Base-by-base conservation (phyloP, 306 rosid species). In the Malus fusca region DNA sequence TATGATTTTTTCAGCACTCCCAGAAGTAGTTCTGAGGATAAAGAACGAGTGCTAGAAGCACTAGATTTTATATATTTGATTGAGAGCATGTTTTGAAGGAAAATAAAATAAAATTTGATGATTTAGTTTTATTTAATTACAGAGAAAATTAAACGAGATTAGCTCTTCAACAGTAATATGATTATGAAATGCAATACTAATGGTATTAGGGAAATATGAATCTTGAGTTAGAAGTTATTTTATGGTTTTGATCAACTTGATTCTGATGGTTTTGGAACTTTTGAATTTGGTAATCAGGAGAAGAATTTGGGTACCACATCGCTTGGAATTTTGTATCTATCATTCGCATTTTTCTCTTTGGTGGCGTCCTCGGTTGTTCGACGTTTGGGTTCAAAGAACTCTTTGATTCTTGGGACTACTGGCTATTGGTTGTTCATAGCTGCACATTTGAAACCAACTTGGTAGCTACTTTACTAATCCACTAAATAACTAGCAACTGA, bases 341-440 rank as follows among this genome's bases (percentile, higher is more conserved):
- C 97, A 7, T 95, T 95, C 83, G 88, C 92, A 3, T 76, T 88
- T 81, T 95, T 89, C 92, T 88, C 96, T 21, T 44, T 95, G 66
- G 72, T 95, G 63, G 96, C 97, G 77, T 92, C 97, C 58, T 63
- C 85, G 68, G 92, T 95, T 64, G 97, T 95, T 71, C 85, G 96
- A 75, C 14, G 79, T 14, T 83, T 95, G 35, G 93, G 99, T 44
- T 83, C 97, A 23, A 95, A 95, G 87, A 88, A 82, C 56, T 90
- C 99, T 82, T 83, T 92, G 84, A 42, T 90, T 78, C 84, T 95
- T 68, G 97, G 98, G 14, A 88, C 97, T 8, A 85, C 84, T 79
- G 97, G 99, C 72, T 92, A 95, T 79, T 85, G 91, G 88, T 48
- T 92, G 25, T 95, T 89, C 40, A 86, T 90, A 11, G 99, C 99